Percentiles rank a stretch among this genome's conserved stretches.
Conservation (phyloP, 768 basidiomycete species). For the Mycena vitilis region DNA sequence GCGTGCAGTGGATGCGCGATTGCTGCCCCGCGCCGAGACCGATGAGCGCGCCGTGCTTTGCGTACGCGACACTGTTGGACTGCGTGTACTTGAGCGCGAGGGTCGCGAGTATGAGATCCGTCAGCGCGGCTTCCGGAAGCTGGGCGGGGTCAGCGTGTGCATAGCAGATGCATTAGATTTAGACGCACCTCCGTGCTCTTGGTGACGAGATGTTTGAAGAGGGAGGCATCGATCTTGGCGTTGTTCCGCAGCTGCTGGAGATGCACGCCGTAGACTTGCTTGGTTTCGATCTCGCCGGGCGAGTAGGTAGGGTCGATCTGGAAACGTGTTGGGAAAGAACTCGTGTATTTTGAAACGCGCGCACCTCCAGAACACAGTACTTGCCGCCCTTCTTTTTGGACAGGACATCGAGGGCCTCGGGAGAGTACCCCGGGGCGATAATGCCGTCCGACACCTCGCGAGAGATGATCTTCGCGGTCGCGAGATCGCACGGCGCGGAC, state of each 20-base stretch:
- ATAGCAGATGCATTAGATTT: conserved; percentile 37
- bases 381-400: conserved; percentile 98
- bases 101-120: conserved; percentile 96
- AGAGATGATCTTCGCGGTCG: conserved; percentile 97
- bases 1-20: conserved; percentile 99
- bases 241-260: conserved; percentile 94
- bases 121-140: conserved; percentile 81
- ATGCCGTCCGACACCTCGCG: conserved; percentile 99
- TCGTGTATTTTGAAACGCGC: conserved; percentile 13
- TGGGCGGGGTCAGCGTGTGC: conserved; percentile 45
- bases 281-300: conserved; percentile 87
- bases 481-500: conserved; percentile 91
- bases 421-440: conserved; percentile 93
- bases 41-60: conserved; percentile 90
- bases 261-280: conserved; percentile 93
- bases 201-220: conserved; percentile 92
- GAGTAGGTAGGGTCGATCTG: conserved; percentile 91
- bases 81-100: conserved; percentile 98
- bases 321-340: conserved; percentile 5
- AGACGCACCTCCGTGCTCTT: conserved; percentile 82
- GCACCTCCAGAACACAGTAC: conserved; percentile 95
- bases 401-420: conserved; percentile 89
- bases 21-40: conserved; percentile 98
- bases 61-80: conserved; percentile 98
- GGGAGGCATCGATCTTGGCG: conserved; percentile 80